Base-by-base conservation (phyloP, 1,284 basidiomycete genomes). In the Ustilago trichophora region DNA sequence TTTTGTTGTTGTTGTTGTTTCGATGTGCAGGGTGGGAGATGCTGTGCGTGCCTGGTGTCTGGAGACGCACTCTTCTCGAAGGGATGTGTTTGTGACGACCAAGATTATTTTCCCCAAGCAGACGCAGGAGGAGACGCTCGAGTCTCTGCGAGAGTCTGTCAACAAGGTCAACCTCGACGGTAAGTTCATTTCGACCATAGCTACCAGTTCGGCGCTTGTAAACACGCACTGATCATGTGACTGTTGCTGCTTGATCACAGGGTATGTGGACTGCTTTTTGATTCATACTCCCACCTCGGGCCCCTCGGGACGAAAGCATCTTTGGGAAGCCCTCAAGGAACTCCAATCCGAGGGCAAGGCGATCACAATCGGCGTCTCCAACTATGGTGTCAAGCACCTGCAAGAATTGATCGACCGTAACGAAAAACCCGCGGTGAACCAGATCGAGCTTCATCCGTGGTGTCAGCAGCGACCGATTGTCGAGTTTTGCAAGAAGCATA, bases 201-300 rank as follows among this genome's bases (percentile, higher is more conserved):
- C n/a, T n/a, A n/a, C n/a, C n/a, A n/a, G n/a, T n/a, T n/a, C n/a
- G n/a, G n/a, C n/a, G n/a, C n/a, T n/a, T n/a, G n/a, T n/a, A n/a
- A n/a, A n/a, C n/a, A n/a, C n/a, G n/a, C n/a, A n/a, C n/a, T n/a
- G n/a, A n/a, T n/a, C n/a, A n/a, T n/a, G n/a, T n/a, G n/a, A n/a
- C n/a, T n/a, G n/a, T n/a, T n/a, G n/a, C n/a, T n/a, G n/a, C n/a
- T n/a, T n/a, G n/a, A n/a, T n/a, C n/a, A n/a, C 26, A 59, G 56
- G 59, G n/a, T 69, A 69, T 27, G 66, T 69, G 12, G 66, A 69
- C 33, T 69, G 66, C 52, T 69, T 69, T 45, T 44, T 69, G 25
- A 64, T 69, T 44, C 66, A 69, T 41, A 69, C 66, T 13, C 66
- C 66, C 16, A 59, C 66, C 6, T 69, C 60, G 11, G 66, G 66